phyloP scores from a whole-genome alignment of 371 early-diverging fungal genomes.

The Mortierella sp. region DNA sequence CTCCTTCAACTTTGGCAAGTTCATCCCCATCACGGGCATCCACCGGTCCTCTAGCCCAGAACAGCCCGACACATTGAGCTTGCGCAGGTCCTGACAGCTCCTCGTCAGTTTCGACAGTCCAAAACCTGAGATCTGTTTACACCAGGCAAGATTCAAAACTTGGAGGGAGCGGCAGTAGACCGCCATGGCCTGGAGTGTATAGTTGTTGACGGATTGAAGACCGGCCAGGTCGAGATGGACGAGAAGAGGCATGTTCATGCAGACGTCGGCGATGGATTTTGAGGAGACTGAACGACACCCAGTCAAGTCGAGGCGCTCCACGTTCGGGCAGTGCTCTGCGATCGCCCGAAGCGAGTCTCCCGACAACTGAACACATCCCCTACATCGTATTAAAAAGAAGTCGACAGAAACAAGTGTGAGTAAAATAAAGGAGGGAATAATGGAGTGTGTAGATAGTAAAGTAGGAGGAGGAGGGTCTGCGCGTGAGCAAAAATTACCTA shows the following conservation, averaged over 20 bases:
- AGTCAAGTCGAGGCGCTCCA: conserved; percentile 62
- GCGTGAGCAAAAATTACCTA: conserved; percentile 56
- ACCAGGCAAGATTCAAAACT: conserved; percentile 67
- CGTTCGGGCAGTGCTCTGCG: conserved; percentile 66
- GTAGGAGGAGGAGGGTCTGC: neutral
- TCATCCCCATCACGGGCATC: conserved; percentile 58
- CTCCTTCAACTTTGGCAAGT: conserved; percentile 59
- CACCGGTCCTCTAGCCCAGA: conserved; percentile 61
- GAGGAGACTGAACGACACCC: conserved; percentile 66
- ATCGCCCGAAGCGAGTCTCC: conserved; percentile 62
- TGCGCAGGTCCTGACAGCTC: conserved; percentile 57
- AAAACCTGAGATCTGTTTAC: conserved; percentile 64
- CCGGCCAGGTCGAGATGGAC: conserved; percentile 64
- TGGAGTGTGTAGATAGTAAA: neutral
- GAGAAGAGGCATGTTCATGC: conserved; percentile 57
- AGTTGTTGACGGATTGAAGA: conserved; percentile 62
- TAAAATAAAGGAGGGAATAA: neutral
- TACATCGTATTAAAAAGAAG: conserved; percentile 12
- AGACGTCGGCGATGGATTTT: conserved; percentile 61
- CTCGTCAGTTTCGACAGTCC: conserved; percentile 59
- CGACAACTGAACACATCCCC: conserved; percentile 72
- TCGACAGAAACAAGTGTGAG: neutral
- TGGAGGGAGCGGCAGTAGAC: conserved; percentile 57
- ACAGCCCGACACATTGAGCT: conserved; percentile 67
- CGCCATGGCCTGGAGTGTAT: conserved; percentile 59